Base-by-base conservation (phyloP, 148 eudicot genomes). In the Gaultheria prostrata region DNA sequence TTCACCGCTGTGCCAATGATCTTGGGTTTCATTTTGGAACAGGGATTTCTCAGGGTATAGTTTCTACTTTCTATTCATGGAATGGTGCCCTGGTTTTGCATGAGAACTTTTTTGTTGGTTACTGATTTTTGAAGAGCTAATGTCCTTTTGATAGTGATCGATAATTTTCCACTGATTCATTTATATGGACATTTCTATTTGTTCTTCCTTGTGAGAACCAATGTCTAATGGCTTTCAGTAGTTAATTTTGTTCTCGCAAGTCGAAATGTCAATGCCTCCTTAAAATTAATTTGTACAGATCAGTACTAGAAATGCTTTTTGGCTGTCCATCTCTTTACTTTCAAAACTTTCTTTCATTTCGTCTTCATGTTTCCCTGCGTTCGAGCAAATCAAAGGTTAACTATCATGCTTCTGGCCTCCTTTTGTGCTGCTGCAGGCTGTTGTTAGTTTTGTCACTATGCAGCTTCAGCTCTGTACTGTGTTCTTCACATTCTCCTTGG, bases 1-100 rank as follows among this genome's bases (percentile, higher is more conserved):
- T 97, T 97, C 83, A 93, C 98, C 17, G 99, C 99, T n/a, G 92
- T 97, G 80, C 99, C 99, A 17, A 97, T 97, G 99, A 85, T 97
- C 80, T 80, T 97, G 85, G 92, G 99, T 76, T 93, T 95, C 91
- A 97, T 97, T 78, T 83, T 97, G 86, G 99, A 97, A 80, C 93
- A 88, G 76, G 99, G 99, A 20, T 93, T 97, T 85, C 87, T 97
- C 13, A 92, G 91, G 93, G 99, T 95, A 95, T 74, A 91, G 75
- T 76, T 32, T 79, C 46, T 53, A 20, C 24, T 67, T 32, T 79
- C 46, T 53, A 20, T n/a, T 67, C 35, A 7, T 84, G 77, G 77
- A 74, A 73, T 73, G 81, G 46, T 48, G 35, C 53, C 30, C 63
- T 80, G 18, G 18, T 80, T 18, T 74, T 75, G 13, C 79, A 18